These are phyloP conservation scores for Claviceps quebecensis DNA, from an alignment of 2,329 filamentous ascomycete species.

Conservation along the genomic window DNA sequence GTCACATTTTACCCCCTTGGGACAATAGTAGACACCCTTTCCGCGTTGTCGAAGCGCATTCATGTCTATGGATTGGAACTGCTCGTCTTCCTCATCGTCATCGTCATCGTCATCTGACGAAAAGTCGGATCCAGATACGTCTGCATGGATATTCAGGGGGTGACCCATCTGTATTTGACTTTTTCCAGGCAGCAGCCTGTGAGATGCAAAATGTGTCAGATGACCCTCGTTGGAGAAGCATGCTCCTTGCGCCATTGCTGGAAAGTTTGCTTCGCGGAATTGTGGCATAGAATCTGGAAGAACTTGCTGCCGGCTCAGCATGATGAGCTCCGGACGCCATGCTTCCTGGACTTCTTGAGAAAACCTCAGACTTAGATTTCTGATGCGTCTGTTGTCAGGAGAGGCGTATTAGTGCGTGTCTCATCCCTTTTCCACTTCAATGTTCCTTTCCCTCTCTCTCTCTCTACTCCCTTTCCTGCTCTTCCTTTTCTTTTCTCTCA, in stretches of 20 bases:
- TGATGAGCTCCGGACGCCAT: slow-evolving; percentile 13
- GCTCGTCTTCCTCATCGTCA: slow-evolving; percentile 13
- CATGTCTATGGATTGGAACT: slow-evolving; percentile 24
- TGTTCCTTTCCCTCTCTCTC: background rate
- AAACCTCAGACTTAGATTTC: slow-evolving; percentile 20
- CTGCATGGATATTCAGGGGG: slow-evolving; percentile 1
- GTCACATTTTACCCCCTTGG: slow-evolving; percentile 20
- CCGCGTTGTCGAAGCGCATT: slow-evolving; percentile 25
- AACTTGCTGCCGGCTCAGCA: slow-evolving; percentile 7
- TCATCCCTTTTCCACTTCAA: too few relatives aligned
- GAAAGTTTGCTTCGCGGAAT: slow-evolving; percentile 10
- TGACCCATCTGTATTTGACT: slow-evolving; percentile 8
- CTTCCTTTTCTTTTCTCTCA: background rate
- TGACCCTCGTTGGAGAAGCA: slow-evolving; percentile 11
- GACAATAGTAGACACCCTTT: slow-evolving; percentile 25
- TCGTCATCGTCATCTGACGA: slow-evolving; percentile 17
- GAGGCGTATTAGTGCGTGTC: background rate
- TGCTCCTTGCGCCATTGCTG: slow-evolving; percentile 8
- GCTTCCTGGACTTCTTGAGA: slow-evolving; percentile 19
- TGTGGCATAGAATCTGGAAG: slow-evolving; percentile 13
- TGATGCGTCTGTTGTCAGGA: slow-evolving; percentile 18
- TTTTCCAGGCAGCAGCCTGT: slow-evolving; percentile 12
- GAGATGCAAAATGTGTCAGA: slow-evolving; percentile 9
- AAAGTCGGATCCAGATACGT: slow-evolving; percentile 14
- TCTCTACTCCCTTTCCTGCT: background rate